Base-by-base conservation (phyloP, 352 stramenopile genomes). In the Phytopythium litorale region DNA sequence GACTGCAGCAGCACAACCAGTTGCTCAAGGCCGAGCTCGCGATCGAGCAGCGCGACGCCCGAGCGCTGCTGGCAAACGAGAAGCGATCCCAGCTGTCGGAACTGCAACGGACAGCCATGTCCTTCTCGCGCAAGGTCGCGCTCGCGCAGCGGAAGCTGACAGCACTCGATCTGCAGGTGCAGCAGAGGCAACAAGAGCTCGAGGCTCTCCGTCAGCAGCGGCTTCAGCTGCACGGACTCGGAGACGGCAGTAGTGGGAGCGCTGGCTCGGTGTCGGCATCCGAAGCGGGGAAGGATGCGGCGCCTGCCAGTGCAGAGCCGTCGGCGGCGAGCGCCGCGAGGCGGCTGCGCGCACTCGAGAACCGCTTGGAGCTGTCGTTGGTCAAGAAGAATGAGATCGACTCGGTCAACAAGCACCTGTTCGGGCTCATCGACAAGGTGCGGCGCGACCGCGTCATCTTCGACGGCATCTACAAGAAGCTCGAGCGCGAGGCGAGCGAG, bases 381-480 rank as follows among this genome's bases (percentile, higher is more conserved):
- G 81, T 90, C 48, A 91, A 90, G 58, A 84, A 86, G 60, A 93
- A 92, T 59, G 84, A 92, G 56, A 85, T 91, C 56, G 81, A 91
- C 35, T 91, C 79, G 59, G 81, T 86, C 49, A 93, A 91, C 64
- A 93, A 93, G 62, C 72, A 89, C 42, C 65, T 92, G 35, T 80
- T 85, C 33, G 67, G 65, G 56, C 78, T 88, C 52, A 84, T 92
- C 46, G 81, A 94, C 37, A 86, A 88, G 28, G 72, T 85, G 38
- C 73, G 84, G 28, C 69, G 75, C 51, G 81, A 94, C 49, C 76
- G 84, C 33, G 74, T 84, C 45, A 84, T 94, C 58, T 93, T 93
- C 60, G 84, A 93, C 55, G 67, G 80, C 15, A 92, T 94, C 56
- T 92, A 94, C 74, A 92, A 91, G 66, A 92, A 94, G 45, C 72